A percentile compares a stretch with the other conserved stretches of the same genome.
Conservation (phyloP, 176 grass and related monocot genomes). For the Oryza punctata region DNA sequence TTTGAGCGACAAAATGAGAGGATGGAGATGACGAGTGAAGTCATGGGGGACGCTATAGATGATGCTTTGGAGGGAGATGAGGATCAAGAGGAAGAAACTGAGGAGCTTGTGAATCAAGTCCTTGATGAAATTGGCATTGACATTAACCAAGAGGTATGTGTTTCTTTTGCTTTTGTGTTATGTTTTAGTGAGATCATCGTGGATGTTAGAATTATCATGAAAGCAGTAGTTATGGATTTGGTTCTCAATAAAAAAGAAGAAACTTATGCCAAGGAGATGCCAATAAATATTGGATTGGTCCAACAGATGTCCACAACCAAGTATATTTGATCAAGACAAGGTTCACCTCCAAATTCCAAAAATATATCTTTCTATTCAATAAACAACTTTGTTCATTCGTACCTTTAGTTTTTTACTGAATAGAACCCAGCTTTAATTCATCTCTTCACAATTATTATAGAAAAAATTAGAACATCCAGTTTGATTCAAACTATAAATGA, state of each 20-base stretch:
- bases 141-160: constrained; percentile 59
- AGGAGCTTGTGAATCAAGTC: constrained; percentile 80
- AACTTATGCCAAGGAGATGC: not conserved
- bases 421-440: not conserved
- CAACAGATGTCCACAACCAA: not conserved
- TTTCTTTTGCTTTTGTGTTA: not conserved
- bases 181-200: not conserved
- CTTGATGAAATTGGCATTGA: constrained; percentile 83
- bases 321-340: not conserved
- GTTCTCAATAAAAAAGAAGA: not conserved
- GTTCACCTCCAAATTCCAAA: not conserved
- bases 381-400: not conserved
- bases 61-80: constrained; percentile 73
- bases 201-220: not conserved
- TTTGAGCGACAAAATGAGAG: constrained; percentile 83
- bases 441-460: not conserved
- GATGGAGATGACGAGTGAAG: constrained; percentile 81
- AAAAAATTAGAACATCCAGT: not conserved
- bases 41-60: constrained; percentile 77
- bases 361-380: not conserved
- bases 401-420: not conserved
- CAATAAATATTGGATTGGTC: not conserved
- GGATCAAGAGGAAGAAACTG: constrained; percentile 68
- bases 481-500: not conserved
- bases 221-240: not conserved